Evolutionary conservation across 169 alveolate genomes (phyloP), one percentile per base, ranked within the genome.

Genomic region (Plasmodium yoelii): DNA sequence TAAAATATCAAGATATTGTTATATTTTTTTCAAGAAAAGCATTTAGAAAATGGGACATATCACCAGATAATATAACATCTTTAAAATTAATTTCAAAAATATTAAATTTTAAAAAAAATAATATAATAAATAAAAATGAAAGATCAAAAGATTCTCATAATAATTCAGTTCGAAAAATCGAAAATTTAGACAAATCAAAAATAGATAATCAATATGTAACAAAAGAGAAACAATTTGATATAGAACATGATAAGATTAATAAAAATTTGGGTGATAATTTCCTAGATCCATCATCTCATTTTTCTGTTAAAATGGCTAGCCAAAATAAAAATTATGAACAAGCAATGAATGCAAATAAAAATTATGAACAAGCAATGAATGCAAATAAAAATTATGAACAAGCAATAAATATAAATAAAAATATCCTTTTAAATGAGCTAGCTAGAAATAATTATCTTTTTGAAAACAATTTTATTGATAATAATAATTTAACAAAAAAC

Each of bases 21-120:
- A 86, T 86, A 44, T 86, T 28, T 28, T 86, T 69, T 39, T 61
- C 91, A 2, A 69, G 87, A 28, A 60, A 70, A 3, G 87, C 87
- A 5, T 70, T 60, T n/a, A n/a, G n/a, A 2, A 3, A 26, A 13
- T 86, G 91, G 91, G 28, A 72, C 1, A 9, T 47, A 4, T 34
- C 44, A 2, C 49, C 59, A 2, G 69, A 18, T 24, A n/a, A 69
- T n/a, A n/a, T 12, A 13, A 13, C 24, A 12, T 13, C 24, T 51
- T 3, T 51, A 12, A 15, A 15, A 13, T 51, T 22, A 0, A 51
- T 51, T 51, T 51, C n/a, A 12, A 4, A 67, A 2, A 34, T 4
- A 5, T 4, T 4, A 3, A 5, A 34, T 34, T 34, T 34, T 0
- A 34, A 34, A 34, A 34, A 34, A 34, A 7, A 34, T 0, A 4